A percentile compares a stretch with the other conserved stretches of the same genome.
phyloP scores from a whole-genome alignment of 306 rosid species.

The Glycine soja region DNA sequence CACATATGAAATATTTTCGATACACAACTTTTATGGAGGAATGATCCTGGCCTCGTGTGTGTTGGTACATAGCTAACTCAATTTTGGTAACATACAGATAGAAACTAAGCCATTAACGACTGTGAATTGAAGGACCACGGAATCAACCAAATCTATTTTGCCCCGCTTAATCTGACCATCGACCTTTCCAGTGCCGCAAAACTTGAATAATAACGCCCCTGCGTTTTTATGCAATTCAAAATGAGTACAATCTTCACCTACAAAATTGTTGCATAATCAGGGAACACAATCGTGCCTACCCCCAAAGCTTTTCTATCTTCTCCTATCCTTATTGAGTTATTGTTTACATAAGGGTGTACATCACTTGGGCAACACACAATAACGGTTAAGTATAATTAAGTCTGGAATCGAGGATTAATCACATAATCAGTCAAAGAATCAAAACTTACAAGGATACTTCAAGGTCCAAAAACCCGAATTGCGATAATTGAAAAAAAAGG shows the following conservation, averaged over 20 bases:
- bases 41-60: background rate
- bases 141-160: background rate
- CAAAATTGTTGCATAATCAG: background rate
- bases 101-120: background rate
- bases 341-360: too few species aligned
- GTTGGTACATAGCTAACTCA: background rate
- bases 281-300: background rate
- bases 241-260: background rate
- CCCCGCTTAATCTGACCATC: conserved; percentile 23
- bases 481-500: too few species aligned
- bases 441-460: too few species aligned
- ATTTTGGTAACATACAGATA: background rate
- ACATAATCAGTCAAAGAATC: too few species aligned
- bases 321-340: background rate
- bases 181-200: conserved; percentile 36
- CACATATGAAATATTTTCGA: background rate
- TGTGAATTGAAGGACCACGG: background rate
- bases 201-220: background rate
- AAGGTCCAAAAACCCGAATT: too few species aligned
- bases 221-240: background rate
- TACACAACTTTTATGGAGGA: background rate
- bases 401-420: too few species aligned
- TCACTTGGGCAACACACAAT: too few species aligned
- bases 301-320: background rate
- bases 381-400: too few species aligned